phyloP scores from a whole-genome alignment of 768 basidiomycete species.

The Boletus coccyginus region DNA sequence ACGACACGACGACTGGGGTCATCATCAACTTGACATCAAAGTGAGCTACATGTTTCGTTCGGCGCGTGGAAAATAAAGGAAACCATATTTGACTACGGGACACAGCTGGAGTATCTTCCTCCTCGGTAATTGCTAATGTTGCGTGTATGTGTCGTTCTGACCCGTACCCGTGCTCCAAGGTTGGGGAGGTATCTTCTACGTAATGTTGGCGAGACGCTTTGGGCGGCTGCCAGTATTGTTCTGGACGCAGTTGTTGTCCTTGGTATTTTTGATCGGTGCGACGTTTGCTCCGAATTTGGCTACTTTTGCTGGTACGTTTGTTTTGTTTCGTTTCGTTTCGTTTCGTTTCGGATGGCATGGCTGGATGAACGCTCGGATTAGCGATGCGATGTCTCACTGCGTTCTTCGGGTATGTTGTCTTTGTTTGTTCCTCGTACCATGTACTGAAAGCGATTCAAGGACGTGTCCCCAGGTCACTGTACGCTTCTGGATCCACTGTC shows the following conservation, averaged over 20 bases:
- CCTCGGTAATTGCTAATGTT: constrained; percentile 28
- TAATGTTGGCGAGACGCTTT: constrained; percentile 30
- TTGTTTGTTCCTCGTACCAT: not conserved
- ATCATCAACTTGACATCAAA: constrained; percentile 53
- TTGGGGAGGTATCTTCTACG: constrained; percentile 31
- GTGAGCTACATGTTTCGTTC: constrained; percentile 9
- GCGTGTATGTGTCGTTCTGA: constrained; percentile 5
- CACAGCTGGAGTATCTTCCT: constrained; percentile 48
- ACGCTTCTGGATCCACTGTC: not conserved
- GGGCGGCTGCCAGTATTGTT: constrained; percentile 31
- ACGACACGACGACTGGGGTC: constrained; percentile 42
- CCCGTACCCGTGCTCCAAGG: constrained; percentile 9
- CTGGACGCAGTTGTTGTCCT: constrained; percentile 37
- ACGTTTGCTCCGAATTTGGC: constrained; percentile 48
- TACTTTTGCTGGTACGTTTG: constrained; percentile 42
- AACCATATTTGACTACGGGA: constrained; percentile 1
- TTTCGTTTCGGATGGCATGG: not conserved
- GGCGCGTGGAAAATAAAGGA: not conserved
- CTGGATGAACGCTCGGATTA: constrained; percentile 3
- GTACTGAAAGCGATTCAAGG: constrained; percentile 20
- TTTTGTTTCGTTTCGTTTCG: too few species aligned
- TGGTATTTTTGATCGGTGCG: constrained; percentile 49
- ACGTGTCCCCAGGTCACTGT: constrained; percentile 54
- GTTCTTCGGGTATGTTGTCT: constrained; percentile 28
- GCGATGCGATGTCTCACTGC: constrained; percentile 32